Evolutionary conservation across 441 rosid genomes (phyloP).

Genomic region (Dalechampia spathulata): DNA sequence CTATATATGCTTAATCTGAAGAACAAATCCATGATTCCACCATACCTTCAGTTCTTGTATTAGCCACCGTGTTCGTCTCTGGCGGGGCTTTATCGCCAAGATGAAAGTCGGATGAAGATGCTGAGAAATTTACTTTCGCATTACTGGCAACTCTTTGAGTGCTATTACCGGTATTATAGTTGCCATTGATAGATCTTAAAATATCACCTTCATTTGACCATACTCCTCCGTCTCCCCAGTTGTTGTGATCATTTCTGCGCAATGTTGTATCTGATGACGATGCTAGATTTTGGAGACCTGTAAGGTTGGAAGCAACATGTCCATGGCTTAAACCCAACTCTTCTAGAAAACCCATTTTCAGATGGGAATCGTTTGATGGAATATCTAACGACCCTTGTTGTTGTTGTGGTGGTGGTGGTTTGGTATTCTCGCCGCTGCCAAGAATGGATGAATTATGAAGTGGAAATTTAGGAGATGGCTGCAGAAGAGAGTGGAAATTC

Average conservation of each 20-base stretch:
- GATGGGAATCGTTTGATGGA: conserved; percentile 20
- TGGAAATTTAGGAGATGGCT: conserved; percentile 37
- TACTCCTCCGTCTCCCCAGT: conserved; percentile 23
- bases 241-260: conserved; percentile 14
- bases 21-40: conserved; percentile 88
- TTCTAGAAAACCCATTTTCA: conserved; percentile 37
- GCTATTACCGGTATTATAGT: conserved; percentile 5
- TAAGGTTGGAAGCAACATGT: conserved; percentile 18
- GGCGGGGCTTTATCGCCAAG: conserved; percentile 33
- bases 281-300: conserved; percentile 23
- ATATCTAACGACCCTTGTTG: conserved; percentile 7
- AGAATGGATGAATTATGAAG: conserved; percentile 29
- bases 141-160: conserved; percentile 21
- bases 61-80: conserved; percentile 19
- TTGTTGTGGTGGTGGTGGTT: too few relatives aligned
- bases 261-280: conserved; percentile 23
- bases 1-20: conserved; percentile 27
- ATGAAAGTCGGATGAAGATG: conserved; percentile 27
- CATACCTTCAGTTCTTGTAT: conserved; percentile 53
- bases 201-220: conserved; percentile 17
- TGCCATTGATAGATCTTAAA: conserved; percentile 32
- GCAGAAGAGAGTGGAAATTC: conserved; percentile 57
- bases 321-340: conserved; percentile 37
- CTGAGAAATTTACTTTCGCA: conserved; percentile 23
- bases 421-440: conserved; percentile 9